A percentile compares a stretch with the other conserved stretches of the same genome.
Conservation (phyloP, 2,329 filamentous ascomycete species). For the Keithomyces neogunnii region DNA sequence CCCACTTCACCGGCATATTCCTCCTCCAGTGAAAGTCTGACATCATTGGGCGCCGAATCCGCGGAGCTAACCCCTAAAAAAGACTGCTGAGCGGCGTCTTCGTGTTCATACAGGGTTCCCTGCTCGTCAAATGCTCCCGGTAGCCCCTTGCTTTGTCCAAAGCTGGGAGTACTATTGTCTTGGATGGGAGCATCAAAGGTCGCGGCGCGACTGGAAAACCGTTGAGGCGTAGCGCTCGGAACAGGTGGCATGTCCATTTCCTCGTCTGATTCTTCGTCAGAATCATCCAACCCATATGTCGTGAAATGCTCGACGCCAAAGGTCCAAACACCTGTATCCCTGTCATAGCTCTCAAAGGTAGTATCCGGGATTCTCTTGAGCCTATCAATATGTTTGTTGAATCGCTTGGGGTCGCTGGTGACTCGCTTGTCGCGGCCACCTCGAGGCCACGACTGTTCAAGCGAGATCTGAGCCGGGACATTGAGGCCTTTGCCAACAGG, state of each 20-base stretch:
- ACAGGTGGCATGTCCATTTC: slow-evolving; percentile 19
- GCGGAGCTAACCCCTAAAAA: slow-evolving; percentile 91
- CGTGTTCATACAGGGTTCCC: slow-evolving; percentile 45
- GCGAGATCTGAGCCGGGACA: slow-evolving; percentile 76
- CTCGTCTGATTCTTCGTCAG: slow-evolving; percentile 61
- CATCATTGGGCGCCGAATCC: slow-evolving; percentile 61
- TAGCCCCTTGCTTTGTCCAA: slow-evolving; percentile 42
- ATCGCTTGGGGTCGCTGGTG: slow-evolving; percentile 49
- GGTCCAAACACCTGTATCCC: slow-evolving; percentile 74
- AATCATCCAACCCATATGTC: slow-evolving; percentile 81
- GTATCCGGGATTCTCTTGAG: slow-evolving; percentile 75
- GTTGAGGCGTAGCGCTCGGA: not conserved
- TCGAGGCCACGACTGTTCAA: slow-evolving; percentile 91
- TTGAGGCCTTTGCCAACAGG: slow-evolving; percentile 82
- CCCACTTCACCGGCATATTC: slow-evolving; percentile 49
- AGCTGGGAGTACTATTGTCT: slow-evolving; percentile 52
- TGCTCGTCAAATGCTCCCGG: slow-evolving; percentile 75
- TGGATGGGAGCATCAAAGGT: slow-evolving; percentile 15
- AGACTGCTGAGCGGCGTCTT: slow-evolving; percentile 55
- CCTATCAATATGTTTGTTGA: slow-evolving; percentile 75
- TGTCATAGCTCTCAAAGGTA: slow-evolving; percentile 72
- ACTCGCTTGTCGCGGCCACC: slow-evolving; percentile 46
- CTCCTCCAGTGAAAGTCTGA: slow-evolving; percentile 53
- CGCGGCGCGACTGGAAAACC: slow-evolving; percentile 17
- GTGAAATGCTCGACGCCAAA: slow-evolving; percentile 97